These are phyloP conservation scores for Cucumis hystrix DNA, from an alignment of 306 rosid species.

Conservation along the genomic window DNA sequence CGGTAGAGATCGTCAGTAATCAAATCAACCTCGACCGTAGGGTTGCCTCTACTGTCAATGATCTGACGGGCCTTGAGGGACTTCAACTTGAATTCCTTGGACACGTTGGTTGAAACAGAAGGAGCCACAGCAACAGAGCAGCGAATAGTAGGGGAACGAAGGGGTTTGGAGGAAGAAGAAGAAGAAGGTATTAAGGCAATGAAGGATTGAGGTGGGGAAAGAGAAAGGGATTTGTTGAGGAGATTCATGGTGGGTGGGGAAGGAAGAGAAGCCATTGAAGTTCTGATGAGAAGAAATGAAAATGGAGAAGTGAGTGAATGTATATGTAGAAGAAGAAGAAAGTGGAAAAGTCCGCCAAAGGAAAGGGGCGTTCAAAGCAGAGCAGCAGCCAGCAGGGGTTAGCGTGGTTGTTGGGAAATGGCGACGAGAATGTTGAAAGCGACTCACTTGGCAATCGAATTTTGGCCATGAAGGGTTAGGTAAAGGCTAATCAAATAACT, in stretches of 20 bases:
- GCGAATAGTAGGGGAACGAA: slow-evolving; percentile 16
- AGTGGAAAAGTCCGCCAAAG: slow-evolving; percentile 48
- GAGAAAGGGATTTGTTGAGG: slow-evolving; percentile 25
- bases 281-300: not conserved
- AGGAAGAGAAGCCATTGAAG: slow-evolving; percentile 36
- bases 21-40: slow-evolving; percentile 95
- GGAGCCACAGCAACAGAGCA: slow-evolving; percentile 41
- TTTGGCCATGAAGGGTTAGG: no score
- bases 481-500: no score
- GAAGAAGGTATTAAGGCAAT: slow-evolving; percentile 11
- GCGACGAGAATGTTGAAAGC: not conserved
- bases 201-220: slow-evolving; percentile 19
- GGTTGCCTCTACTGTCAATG: slow-evolving; percentile 90
- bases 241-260: slow-evolving; percentile 31
- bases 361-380: slow-evolving; percentile 40
- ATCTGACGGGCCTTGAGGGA: slow-evolving; percentile 92
- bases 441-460: not conserved
- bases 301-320: not conserved
- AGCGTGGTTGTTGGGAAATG: not conserved
- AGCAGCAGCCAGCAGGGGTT: not conserved
- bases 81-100: slow-evolving; percentile 35
- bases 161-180: not conserved
- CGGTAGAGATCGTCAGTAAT: slow-evolving; percentile 72
- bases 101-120: slow-evolving; percentile 12
- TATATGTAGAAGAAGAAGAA: not conserved